These are phyloP conservation scores for Parsonsia alboflavescens DNA, from an alignment of 257 asterid genomes.

Conservation along the genomic window DNA sequence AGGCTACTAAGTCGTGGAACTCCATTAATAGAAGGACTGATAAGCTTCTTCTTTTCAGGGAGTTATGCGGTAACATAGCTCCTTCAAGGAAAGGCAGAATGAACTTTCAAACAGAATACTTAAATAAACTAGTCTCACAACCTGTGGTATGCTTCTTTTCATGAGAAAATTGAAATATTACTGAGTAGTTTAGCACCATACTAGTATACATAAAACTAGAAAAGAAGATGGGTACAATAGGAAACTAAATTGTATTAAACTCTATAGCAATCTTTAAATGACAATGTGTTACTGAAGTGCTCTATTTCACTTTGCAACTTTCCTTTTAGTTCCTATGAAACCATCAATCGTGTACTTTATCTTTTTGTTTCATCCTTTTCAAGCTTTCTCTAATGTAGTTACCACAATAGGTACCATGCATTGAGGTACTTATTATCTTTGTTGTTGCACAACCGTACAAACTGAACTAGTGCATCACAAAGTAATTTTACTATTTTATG, in stretches of 20 bases:
- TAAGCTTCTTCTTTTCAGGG: slow-evolving; percentile 65
- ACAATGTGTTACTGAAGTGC: not conserved
- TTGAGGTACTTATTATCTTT: not conserved
- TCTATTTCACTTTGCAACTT: not conserved
- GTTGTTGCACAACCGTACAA: not conserved
- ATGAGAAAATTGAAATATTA: not conserved
- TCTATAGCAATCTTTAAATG: not conserved
- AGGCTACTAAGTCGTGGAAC: slow-evolving; percentile 27
- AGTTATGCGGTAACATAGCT: slow-evolving; percentile 60
- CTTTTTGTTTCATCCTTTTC: not conserved
- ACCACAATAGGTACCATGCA: not conserved
- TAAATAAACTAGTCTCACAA: slow-evolving; percentile 53
- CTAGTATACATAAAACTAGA: not conserved
- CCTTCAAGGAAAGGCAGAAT: slow-evolving; percentile 44
- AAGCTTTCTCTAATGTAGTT: not conserved
- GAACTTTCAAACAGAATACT: slow-evolving; percentile 54
- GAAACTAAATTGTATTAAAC: not conserved
- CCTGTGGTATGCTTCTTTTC: slow-evolving; percentile 45
- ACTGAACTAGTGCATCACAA: not conserved
- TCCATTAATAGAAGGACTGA: slow-evolving; percentile 15
- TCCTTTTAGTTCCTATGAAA: not conserved
- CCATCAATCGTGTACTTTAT: not conserved
- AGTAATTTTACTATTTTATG: not conserved
- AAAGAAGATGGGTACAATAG: not conserved
- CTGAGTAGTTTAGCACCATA: not conserved